These are phyloP conservation scores for Pseudogymnoascus sp. DNA, from an alignment of 2,329 filamentous ascomycete genomes.

Conservation along the genomic window DNA sequence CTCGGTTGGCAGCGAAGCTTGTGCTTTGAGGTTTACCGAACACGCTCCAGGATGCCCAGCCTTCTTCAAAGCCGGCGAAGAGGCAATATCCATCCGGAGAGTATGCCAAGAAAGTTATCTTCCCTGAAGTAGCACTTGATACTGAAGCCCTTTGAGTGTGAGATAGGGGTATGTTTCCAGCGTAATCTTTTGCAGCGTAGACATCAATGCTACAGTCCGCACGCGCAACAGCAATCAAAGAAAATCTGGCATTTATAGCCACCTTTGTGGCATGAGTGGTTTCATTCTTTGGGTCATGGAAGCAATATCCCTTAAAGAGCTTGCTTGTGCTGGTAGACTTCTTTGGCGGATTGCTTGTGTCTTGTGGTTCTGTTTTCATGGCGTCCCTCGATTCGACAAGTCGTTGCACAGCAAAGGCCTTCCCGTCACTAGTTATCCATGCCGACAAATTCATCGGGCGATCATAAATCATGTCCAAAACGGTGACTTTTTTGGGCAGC, in stretches of 20 bases:
- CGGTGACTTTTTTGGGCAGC: constrained; percentile 69
- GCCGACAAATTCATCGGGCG: constrained; percentile 92
- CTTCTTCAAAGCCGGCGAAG: constrained; percentile 85
- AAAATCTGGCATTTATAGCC: constrained; percentile 91
- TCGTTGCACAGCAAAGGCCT: constrained; percentile 85
- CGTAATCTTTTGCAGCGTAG: constrained; percentile 91
- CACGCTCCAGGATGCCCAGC: constrained; percentile 96
- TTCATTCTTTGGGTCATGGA: constrained; percentile 64
- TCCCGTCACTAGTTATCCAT: constrained; percentile 85
- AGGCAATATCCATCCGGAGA: constrained; percentile 95
- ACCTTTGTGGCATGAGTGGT: constrained; percentile 62
- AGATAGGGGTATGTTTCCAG: constrained; percentile 83
- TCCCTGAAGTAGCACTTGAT: constrained; percentile 61
- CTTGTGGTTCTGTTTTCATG: constrained; percentile 26
- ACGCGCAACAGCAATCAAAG: constrained; percentile 82
- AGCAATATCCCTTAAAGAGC: constrained; percentile 85
- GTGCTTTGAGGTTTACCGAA: constrained; percentile 85
- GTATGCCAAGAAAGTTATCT: constrained; percentile 70
- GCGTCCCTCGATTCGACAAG: constrained; percentile 42
- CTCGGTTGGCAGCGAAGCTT: constrained; percentile 68
- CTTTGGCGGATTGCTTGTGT: constrained; percentile 39
- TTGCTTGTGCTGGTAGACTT: constrained; percentile 41
- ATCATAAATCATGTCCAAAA: constrained; percentile 86
- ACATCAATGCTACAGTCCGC: constrained; percentile 72
- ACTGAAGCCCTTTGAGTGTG: constrained; percentile 68